These are phyloP conservation scores for Cyathus striatus DNA, from an alignment of 768 basidiomycete species.

Conservation along the genomic window DNA sequence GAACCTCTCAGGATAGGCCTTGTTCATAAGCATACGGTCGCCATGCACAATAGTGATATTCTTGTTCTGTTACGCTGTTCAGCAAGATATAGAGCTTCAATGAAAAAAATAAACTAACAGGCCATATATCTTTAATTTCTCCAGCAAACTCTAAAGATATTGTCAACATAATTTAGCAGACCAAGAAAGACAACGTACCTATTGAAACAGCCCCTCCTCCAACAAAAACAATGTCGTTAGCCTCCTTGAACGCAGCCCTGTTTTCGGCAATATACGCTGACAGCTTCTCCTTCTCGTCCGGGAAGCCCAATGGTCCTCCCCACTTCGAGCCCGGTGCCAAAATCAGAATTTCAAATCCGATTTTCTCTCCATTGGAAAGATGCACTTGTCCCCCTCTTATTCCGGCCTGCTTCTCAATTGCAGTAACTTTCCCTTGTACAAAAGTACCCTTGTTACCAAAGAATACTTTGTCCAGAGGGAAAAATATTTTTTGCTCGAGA, in stretches of 20 bases:
- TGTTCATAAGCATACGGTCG: slow-evolving; percentile 46
- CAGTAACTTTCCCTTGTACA: slow-evolving; percentile 30
- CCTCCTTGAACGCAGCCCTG: slow-evolving; percentile 14
- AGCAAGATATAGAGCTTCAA: slow-evolving; percentile 19
- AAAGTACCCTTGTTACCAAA: slow-evolving; percentile 43
- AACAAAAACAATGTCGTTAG: slow-evolving; percentile 17
- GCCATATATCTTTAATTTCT: slow-evolving; percentile 35
- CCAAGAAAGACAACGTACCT: slow-evolving; percentile 7
- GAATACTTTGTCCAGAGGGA: slow-evolving; percentile 53
- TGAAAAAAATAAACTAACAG: slow-evolving; percentile 1
- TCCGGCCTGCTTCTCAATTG: slow-evolving; percentile 9
- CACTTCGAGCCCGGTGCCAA: slow-evolving; percentile 54
- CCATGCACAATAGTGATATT: slow-evolving; percentile 59
- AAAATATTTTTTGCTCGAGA: slow-evolving; percentile 36
- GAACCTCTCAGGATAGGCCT: slow-evolving; percentile 48
- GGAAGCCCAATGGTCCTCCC: slow-evolving; percentile 42
- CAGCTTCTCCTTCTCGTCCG: slow-evolving; percentile 17
- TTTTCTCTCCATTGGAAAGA: slow-evolving; percentile 39
- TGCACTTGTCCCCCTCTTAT: slow-evolving; percentile 40
- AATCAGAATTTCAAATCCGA: slow-evolving; percentile 52
- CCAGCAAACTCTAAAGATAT: slow-evolving; percentile 29
- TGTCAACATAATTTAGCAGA: neutral
- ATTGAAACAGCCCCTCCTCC: slow-evolving; percentile 23
- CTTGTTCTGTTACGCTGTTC: slow-evolving; percentile 25
- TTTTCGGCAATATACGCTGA: slow-evolving; percentile 14